Base-by-base conservation (phyloP, 2,329 filamentous ascomycete species). In the Pseudocercospora macadamiae region DNA sequence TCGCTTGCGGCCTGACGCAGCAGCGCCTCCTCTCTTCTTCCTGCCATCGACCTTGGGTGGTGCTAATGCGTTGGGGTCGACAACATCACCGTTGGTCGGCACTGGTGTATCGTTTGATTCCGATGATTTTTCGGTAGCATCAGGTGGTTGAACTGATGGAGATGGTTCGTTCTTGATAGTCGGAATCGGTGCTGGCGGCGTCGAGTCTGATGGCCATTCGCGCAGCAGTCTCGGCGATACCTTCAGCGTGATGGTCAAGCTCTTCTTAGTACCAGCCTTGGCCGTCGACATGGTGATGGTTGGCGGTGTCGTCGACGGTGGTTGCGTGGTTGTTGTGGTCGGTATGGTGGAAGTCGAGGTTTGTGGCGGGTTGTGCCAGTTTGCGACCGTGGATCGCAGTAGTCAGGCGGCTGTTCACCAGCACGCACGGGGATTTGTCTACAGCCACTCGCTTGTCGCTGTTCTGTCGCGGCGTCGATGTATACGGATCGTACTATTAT, bases 21-120 rank as follows among this genome's bases (percentile, higher is more conserved):
- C 59, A 39, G 63, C 76, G 70, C 74, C 78, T 73, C 69, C 75
- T 77, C 93, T 93, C 79, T 90, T 91, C 80, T 90, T 92, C 10
- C 81, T 78, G 5, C 81, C 86, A 55, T 68, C 68, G 34, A 64
- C 64, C 36, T 71, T 74, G 14, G 78, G 77, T 10, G 80, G 76
- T 49, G 79, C 78, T 36, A 80, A 71, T 37, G 77, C 72, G 66
- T 72, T 74, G 55, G 54, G 57, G 57, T 74, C 71, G 19, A 71
- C 70, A 25, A 72, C 71, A 45, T 75, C 75, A 12, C 61, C 62
- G 21, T 66, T 64, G 18, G 64, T 55, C 12, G 73, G 73, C 49
- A 73, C 66, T 10, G 75, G 73, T 21, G 76, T 76, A 16, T 74
- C 71, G 55, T 74, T 74, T 28, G 76, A 75, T 51, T 81, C 78